Evolutionary conservation across 2,329 filamentous ascomycete species (phyloP).

Genomic region (Aspergillus sp.): DNA sequence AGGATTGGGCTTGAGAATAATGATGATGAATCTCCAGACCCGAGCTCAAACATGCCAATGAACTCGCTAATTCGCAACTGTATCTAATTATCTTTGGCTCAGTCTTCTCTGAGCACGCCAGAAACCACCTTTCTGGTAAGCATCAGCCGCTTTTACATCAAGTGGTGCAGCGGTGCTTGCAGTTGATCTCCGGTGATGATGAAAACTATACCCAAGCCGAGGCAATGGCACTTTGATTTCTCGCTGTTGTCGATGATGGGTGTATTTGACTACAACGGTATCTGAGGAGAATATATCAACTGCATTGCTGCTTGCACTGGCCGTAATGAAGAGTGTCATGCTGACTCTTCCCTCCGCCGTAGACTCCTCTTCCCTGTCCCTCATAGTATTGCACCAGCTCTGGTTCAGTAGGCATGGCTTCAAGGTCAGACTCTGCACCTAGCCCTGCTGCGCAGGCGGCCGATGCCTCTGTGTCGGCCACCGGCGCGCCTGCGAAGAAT

Average conservation of each 20-base stretch:
- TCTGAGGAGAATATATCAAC: conserved; percentile 64
- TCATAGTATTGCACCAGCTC: conserved; percentile 14
- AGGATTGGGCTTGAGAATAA: conserved; percentile 10
- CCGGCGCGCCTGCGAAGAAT: conserved; percentile 11
- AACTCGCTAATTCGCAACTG: conserved; percentile 10
- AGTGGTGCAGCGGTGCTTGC: conserved; percentile 9
- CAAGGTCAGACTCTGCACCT: conserved; percentile 19
- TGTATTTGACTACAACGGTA: conserved; percentile 92
- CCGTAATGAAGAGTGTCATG: conserved; percentile 19
- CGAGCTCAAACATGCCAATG: conserved; percentile 14
- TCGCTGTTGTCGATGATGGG: conserved; percentile 49
- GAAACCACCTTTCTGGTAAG: conserved; percentile 23
- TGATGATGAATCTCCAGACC: conserved; percentile 13
- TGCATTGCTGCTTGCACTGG: conserved; percentile 11
- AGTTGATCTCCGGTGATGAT: conserved; percentile 46
- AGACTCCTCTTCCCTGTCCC: conserved; percentile 10
- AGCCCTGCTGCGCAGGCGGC: conserved; percentile 14
- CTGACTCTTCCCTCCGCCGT: conserved; percentile 24
- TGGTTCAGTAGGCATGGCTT: conserved; percentile 28
- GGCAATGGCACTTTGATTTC: conserved; percentile 53
- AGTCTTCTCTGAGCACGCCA: conserved; percentile 9
- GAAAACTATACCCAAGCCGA: conserved; percentile 39
- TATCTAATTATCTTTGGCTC: conserved; percentile 10
- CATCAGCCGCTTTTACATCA: conserved; percentile 12
- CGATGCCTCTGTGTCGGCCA: conserved; percentile 11